Conservation (phyloP, 148 eudicot species). For the Fagopyrum homotropicum region DNA sequence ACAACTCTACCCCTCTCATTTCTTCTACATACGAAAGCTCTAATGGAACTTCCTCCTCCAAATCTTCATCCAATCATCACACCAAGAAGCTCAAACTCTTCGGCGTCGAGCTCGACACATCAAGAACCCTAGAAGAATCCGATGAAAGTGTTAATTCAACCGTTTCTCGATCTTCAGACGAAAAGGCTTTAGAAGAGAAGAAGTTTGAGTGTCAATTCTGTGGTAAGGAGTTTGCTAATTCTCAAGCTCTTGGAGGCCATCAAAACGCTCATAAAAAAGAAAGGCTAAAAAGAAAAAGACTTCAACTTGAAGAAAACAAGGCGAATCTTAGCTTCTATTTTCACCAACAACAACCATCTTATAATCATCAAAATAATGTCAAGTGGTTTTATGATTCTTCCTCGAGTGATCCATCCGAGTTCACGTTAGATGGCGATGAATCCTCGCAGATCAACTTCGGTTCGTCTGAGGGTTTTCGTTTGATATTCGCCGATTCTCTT, state of each 20-base stretch:
- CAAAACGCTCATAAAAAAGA: slow-evolving; percentile 12
- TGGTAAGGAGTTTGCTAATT: background rate
- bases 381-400: background rate
- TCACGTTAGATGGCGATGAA: background rate
- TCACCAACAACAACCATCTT: background rate
- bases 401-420: background rate
- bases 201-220: slow-evolving; percentile 12
- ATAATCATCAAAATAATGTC: background rate
- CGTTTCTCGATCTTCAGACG: background rate
- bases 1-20: background rate
- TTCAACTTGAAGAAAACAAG: slow-evolving; percentile 8
- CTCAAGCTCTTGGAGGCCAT: slow-evolving; percentile 6
- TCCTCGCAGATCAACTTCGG: slow-evolving; percentile 1
- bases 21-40: background rate
- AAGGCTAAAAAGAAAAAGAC: slow-evolving; percentile 10
- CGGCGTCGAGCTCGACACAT: background rate
- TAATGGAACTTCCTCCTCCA: background rate
- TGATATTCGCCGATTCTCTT: background rate
- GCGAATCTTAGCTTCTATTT: background rate
- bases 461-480: background rate
- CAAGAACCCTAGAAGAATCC: too few relatives aligned
- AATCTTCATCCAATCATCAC: background rate
- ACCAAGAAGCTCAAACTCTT: slow-evolving; percentile 6
- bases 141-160: background rate
- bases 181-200: background rate